phyloP scores from a whole-genome alignment of 805 yeast genomes.

The Teunomyces pallodes region DNA sequence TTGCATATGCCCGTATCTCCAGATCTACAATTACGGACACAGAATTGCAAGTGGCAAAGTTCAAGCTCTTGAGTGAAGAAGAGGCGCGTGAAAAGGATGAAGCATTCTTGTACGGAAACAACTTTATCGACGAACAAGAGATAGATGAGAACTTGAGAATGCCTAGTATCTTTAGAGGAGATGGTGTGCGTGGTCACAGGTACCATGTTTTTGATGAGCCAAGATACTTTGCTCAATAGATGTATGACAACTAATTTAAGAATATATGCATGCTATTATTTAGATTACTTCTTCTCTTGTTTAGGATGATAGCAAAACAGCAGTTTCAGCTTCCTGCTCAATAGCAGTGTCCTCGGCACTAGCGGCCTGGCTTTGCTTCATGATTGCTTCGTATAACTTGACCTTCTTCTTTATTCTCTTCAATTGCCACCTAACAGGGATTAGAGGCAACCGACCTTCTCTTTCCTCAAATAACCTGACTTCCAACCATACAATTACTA shows the following conservation, averaged over 20 bases:
- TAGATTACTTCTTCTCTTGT: neutral
- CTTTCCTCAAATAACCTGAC: conserved; percentile 34
- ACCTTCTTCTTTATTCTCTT: conserved; percentile 32
- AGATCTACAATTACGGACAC: conserved; percentile 95
- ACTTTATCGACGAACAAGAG: conserved; percentile 51
- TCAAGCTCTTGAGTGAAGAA: conserved; percentile 51
- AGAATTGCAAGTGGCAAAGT: conserved; percentile 93
- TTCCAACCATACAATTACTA: conserved; percentile 30
- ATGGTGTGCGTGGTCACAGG: conserved; percentile 89
- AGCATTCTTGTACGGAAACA: conserved; percentile 52
- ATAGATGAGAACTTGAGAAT: conserved; percentile 66
- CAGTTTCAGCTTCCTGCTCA: conserved; percentile 7
- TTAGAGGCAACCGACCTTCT: conserved; percentile 34
- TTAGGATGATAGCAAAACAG: conserved; percentile 5
- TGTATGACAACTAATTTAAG: neutral
- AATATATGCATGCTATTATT: neutral
- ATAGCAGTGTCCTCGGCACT: neutral
- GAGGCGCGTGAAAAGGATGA: conserved; percentile 31
- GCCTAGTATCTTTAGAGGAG: conserved; percentile 79
- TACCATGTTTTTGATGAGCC: conserved; percentile 97
- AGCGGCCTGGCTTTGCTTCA: conserved; percentile 4
- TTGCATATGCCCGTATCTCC: conserved; percentile 91
- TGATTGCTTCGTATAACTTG: conserved; percentile 11
- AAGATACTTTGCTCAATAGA: conserved; percentile 56
- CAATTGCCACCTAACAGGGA: conserved; percentile 41